phyloP scores from a whole-genome alignment of 2,329 filamentous ascomycete species.

The Botrytis deweyae region DNA sequence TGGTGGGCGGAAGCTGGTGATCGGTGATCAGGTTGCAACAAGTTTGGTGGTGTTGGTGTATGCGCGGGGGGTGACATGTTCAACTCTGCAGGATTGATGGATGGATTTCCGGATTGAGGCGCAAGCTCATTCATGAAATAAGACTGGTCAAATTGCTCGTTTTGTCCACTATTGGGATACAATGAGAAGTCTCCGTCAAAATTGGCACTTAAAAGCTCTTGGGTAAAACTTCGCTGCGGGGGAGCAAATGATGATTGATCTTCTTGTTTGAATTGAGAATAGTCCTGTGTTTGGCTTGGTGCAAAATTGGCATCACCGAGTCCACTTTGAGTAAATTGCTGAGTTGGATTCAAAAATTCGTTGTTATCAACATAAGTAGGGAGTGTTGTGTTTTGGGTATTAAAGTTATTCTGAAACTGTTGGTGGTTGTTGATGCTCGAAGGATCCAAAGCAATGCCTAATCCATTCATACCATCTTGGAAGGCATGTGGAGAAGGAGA shows the following conservation, averaged over 20 bases:
- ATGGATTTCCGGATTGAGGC: conserved; percentile 44
- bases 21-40: conserved; percentile 35
- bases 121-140: conserved; percentile 56
- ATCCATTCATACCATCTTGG: conserved; percentile 47
- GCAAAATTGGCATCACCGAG: conserved; percentile 33
- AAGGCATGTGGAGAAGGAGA: conserved; percentile 59
- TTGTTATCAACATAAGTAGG: conserved; percentile 39
- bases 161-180: conserved; percentile 55
- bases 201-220: conserved; percentile 50
- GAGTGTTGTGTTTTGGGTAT: conserved; percentile 44
- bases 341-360: conserved; percentile 48
- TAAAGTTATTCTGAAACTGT: conserved; percentile 41
- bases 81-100: conserved; percentile 47
- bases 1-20: conserved; percentile 40
- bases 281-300: conserved; percentile 33
- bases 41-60: conserved; percentile 35
- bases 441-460: conserved; percentile 57
- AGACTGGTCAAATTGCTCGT: conserved; percentile 60
- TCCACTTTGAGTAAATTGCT: conserved; percentile 34
- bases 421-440: conserved; percentile 40
- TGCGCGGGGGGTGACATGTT: conserved; percentile 48
- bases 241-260: conserved; percentile 39
- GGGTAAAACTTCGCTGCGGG: conserved; percentile 49
- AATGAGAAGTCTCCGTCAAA: conserved; percentile 63
- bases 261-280: conserved; percentile 40